These are phyloP conservation scores for Ceratocystis albifundus DNA, from an alignment of 2,329 filamentous ascomycete genomes.

Conservation along the genomic window DNA sequence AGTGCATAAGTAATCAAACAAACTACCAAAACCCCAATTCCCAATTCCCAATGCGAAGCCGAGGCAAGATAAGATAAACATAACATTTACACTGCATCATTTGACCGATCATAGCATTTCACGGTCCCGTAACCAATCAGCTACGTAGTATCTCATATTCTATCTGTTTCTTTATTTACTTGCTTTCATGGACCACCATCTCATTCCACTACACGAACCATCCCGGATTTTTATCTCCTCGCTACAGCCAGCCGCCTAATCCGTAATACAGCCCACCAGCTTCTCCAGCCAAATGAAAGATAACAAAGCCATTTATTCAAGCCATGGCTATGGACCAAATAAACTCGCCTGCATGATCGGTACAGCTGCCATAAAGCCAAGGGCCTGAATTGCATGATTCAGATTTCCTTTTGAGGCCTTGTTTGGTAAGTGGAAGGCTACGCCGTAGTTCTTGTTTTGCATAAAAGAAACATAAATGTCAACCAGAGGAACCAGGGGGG, in stretches of 20 bases:
- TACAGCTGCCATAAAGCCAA: neutral
- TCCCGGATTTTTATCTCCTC: too few species aligned
- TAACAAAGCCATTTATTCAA: neutral
- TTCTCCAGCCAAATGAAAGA: neutral
- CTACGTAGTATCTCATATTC: too few species aligned
- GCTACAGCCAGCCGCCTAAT: neutral
- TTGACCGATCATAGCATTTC: too few species aligned
- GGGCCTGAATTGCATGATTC: neutral
- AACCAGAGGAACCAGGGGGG: neutral
- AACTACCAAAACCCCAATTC: too few species aligned
- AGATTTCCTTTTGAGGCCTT: neutral
- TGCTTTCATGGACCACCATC: too few species aligned
- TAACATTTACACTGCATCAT: too few species aligned
- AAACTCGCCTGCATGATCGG: neutral
- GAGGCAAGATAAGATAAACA: too few species aligned
- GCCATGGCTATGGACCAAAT: neutral
- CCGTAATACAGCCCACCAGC: neutral
- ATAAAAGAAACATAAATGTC: slow-evolving; percentile 5
- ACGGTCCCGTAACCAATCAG: too few species aligned
- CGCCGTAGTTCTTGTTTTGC: neutral
- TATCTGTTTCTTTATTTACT: too few species aligned
- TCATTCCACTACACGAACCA: too few species aligned
- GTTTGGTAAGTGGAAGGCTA: neutral
- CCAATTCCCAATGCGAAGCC: too few species aligned
- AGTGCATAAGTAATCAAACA: too few species aligned